A percentile compares a stretch with the other conserved stretches of the same genome.
These are phyloP conservation scores for Suillus fuscotomentosus DNA, from an alignment of 768 basidiomycete genomes.

Conservation along the genomic window DNA sequence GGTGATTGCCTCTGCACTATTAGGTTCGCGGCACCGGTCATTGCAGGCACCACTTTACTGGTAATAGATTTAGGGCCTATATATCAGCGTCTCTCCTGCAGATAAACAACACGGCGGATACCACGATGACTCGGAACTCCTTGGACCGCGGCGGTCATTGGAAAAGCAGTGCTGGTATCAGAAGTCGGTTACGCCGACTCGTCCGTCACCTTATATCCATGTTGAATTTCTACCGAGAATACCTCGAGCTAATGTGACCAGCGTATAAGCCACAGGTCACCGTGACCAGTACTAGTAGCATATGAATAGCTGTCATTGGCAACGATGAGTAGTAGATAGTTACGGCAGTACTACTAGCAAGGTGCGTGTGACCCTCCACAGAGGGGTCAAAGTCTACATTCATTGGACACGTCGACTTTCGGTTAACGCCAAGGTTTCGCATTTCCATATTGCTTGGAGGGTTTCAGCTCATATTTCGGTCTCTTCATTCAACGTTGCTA, in stretches of 20 bases:
- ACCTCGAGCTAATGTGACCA: background rate
- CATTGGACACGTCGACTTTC: constrained; percentile 23
- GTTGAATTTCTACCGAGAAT: background rate
- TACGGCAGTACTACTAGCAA: background rate
- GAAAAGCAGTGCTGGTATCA: background rate
- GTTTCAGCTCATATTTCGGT: background rate
- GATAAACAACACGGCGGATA: background rate
- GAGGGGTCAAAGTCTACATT: constrained; percentile 3
- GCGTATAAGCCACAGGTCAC: background rate
- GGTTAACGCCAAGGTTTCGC: constrained; percentile 3
- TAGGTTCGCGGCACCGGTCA: background rate
- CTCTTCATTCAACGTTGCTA: background rate
- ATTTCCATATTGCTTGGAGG: background rate
- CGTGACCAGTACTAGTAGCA: background rate
- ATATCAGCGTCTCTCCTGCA: background rate
- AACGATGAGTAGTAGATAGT: background rate
- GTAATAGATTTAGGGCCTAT: background rate
- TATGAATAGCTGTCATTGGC: background rate
- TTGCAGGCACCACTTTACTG: background rate
- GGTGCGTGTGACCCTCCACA: background rate
- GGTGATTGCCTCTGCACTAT: background rate
- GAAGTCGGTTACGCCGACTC: background rate
- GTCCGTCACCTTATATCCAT: background rate
- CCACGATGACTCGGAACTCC: background rate
- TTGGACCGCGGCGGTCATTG: background rate